These are phyloP conservation scores for Candida morakotiae DNA, from an alignment of 805 yeast genomes.

Conservation along the genomic window DNA sequence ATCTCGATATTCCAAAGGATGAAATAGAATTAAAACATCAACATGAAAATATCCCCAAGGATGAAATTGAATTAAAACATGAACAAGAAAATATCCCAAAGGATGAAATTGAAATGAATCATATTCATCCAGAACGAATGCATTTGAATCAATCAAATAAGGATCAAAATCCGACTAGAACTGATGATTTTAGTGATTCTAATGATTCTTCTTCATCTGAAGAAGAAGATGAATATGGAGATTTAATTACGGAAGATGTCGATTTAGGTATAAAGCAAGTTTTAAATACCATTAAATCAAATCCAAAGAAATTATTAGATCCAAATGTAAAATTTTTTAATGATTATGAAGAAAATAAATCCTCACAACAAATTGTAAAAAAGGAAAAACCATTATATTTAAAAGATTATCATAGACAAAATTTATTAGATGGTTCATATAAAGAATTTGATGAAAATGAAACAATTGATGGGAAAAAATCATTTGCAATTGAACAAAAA, in stretches of 20 bases:
- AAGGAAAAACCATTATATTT: slow-evolving; percentile 66
- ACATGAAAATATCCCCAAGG: not conserved
- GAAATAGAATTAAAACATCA: slow-evolving; percentile 18
- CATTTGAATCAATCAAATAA: not conserved
- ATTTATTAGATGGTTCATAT: slow-evolving; percentile 63
- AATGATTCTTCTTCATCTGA: slow-evolving; percentile 34
- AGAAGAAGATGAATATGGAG: slow-evolving; percentile 91
- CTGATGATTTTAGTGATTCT: too few species aligned
- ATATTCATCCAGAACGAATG: not conserved
- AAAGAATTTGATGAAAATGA: slow-evolving; percentile 45
- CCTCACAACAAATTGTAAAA: slow-evolving; percentile 9
- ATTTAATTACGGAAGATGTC: slow-evolving; percentile 78
- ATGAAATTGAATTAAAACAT: slow-evolving; percentile 3
- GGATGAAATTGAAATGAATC: not conserved
- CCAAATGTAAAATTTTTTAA: slow-evolving; percentile 72
- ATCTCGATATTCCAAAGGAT: slow-evolving; percentile 10
- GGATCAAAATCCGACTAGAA: slow-evolving; percentile 18
- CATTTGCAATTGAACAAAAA: slow-evolving; percentile 69
- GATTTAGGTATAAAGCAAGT: slow-evolving; percentile 77
- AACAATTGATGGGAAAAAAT: slow-evolving; percentile 53
- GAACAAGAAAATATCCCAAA: not conserved
- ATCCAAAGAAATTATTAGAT: slow-evolving; percentile 65
- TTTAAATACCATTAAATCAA: slow-evolving; percentile 60
- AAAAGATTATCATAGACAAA: slow-evolving; percentile 90
- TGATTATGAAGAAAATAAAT: slow-evolving; percentile 50